Base-by-base conservation (phyloP, 441 rosid genomes). In the Erodium trifolium region DNA sequence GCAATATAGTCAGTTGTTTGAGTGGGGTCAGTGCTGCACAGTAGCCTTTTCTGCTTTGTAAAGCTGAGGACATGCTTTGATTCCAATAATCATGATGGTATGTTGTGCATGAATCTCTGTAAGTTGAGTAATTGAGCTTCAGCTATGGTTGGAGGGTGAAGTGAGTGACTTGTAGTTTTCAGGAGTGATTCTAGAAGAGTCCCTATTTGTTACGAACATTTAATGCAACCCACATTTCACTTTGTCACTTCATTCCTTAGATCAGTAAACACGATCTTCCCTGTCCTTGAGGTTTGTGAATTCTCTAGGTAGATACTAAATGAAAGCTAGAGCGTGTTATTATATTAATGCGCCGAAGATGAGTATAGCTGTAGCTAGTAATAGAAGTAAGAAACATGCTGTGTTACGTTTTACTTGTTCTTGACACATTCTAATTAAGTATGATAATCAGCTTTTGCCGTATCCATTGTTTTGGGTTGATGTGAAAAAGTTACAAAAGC, bases 51-150 rank as follows among this genome's bases (percentile, higher is more conserved):
- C 35, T 12, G 65, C 5, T 19, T 60, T 12, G 65, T 60, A 23
- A 60, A 60, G 34, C 31, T 12, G 13, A 60, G 14, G 34, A 14
- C 34, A 23, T 29, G 34, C 7, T 60, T 60, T 4, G 10, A 60
- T 60, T 23, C 14, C 65, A 2, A 11, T 11, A 60, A 17, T 60
- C 12, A 10, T 60, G 65, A 10, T 29, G n/a, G 9, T 60, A 23
- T 60, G 7, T 11, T 60, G 65, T 60, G 65, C 35, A 19, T 23
- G 65, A 60, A 12, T 59, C 64, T 59, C 64, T 62, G 37, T 27
- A 62, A 23, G 23, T 60, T 60, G 65, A 60, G 53, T 47, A 3
- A 59, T 59, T 59, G 13, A 59, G 0, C 34, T 59, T 18, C 64
- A 18, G 11, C 13, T 13, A 12, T 47, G 57, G 57, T 23, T 23